Percentiles rank a stretch among this genome's conserved stretches.
Evolutionary conservation across 2,329 filamentous ascomycete species (phyloP).

Genomic region (Penicillium sumatraense): DNA sequence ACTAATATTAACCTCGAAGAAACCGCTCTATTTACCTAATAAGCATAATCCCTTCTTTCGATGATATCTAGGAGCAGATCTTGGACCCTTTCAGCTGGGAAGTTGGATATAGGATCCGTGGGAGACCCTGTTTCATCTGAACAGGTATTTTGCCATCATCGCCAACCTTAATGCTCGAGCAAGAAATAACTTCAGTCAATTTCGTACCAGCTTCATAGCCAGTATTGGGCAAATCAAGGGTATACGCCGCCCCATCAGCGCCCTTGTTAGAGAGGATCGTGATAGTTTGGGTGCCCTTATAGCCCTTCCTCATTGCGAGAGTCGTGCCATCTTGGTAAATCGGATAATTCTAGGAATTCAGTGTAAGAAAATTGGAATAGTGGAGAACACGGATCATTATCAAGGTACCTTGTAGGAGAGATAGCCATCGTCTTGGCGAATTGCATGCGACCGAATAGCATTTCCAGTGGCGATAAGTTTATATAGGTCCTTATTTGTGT

Average conservation of each 20-base stretch:
- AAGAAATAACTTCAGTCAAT: conserved; percentile 41
- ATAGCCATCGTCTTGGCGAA: conserved; percentile 44
- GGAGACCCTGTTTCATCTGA: conserved; percentile 48
- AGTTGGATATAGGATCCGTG: conserved; percentile 42
- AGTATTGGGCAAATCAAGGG: conserved; percentile 29
- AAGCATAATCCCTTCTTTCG: background rate
- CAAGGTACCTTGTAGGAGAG: conserved; percentile 40
- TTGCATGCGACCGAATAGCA: conserved; percentile 52
- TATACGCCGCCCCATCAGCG: conserved; percentile 28
- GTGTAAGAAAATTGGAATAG: background rate
- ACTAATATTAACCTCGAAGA: too few relatives aligned
- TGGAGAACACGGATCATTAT: background rate
- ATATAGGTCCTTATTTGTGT: conserved; percentile 55
- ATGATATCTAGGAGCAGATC: conserved; percentile 17
- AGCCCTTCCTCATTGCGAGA: conserved; percentile 47
- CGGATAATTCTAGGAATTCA: conserved; percentile 35
- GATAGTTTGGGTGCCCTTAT: conserved; percentile 46
- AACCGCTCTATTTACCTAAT: too few relatives aligned
- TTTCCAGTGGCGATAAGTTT: conserved; percentile 53
- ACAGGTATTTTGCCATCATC: conserved; percentile 50
- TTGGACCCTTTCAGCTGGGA: conserved; percentile 13
- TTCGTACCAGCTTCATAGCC: conserved; percentile 28
- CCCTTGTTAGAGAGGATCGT: conserved; percentile 52
- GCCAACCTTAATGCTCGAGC: conserved; percentile 49
- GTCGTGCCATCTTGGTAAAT: conserved; percentile 50